phyloP scores from a whole-genome alignment of 306 rosid species.

The Begonia peltatifolia region DNA sequence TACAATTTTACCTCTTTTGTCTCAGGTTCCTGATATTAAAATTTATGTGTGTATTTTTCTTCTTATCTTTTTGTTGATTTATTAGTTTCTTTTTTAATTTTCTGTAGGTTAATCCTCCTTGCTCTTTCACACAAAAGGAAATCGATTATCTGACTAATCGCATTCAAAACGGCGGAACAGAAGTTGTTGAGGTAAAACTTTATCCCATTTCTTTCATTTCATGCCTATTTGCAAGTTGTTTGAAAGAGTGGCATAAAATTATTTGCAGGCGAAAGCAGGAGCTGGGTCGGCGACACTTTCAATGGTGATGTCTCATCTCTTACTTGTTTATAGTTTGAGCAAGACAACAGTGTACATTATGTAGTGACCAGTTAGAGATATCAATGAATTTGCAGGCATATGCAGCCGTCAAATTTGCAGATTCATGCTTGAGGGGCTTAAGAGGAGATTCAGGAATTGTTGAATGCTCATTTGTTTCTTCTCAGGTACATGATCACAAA shows the following conservation, averaged over 20 bases:
- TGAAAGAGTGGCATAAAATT: neutral
- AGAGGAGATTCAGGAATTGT: conserved; percentile 70
- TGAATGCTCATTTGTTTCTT: conserved; percentile 74
- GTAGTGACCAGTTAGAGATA: too few relatives aligned
- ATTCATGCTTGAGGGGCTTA: conserved; percentile 63
- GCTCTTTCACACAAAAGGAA: conserved; percentile 64
- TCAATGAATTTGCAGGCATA: conserved; percentile 37
- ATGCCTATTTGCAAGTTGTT: neutral
- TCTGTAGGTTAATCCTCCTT: conserved; percentile 80
- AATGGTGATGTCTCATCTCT: conserved; percentile 34
- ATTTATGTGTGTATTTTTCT: neutral
- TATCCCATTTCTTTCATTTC: too few relatives aligned
- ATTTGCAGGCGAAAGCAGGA: conserved; percentile 84
- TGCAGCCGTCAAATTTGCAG: conserved; percentile 84
- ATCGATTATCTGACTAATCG: conserved; percentile 67
- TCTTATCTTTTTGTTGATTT: neutral
- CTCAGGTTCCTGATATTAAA: conserved; percentile 43
- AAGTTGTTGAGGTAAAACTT: conserved; percentile 76
- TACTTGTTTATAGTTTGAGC: too few relatives aligned
- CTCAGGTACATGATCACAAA: conserved; percentile 27
- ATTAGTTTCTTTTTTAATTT: neutral
- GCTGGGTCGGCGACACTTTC: conserved; percentile 94
- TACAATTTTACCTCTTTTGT: conserved; percentile 85
- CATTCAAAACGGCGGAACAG: conserved; percentile 96
- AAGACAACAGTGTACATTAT: too few relatives aligned